Base-by-base conservation (phyloP, 768 basidiomycete genomes). In the Xerocomus spinulosus region DNA sequence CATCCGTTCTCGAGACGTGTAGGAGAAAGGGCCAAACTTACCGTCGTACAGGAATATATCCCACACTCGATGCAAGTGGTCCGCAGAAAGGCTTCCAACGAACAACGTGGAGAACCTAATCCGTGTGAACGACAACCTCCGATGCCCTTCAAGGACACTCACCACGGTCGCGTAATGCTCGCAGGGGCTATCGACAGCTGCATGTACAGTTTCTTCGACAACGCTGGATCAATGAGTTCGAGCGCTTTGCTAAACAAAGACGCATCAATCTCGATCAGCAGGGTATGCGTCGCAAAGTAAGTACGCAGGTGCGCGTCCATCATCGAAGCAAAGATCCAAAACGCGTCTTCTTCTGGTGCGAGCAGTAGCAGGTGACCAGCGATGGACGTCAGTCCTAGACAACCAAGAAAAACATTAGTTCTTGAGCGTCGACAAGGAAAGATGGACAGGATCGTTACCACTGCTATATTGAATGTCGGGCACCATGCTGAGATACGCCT, bases 251-350 rank as follows among this genome's bases (percentile, higher is more conserved):
- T 74, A 55, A 91, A 88, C 36, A 92, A 63, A 3, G 78, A 72
- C 0, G 86, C 77, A 50, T 92, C 90, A 8, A 92, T 82, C 54
- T 90, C 88, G 46, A 89, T 69, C 61, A 88, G 86, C 3, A 74
- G 71, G 2, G 74, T 68, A 42, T 68, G 75, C 3, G 74, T 58
- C 30, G 83, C 78, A 60, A 89, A 92, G 63, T 90, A 90, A 0
- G 82, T 72, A 2, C 89, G 83, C n/a, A 91, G 70, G 54, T 90
- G 82, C 1, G 79, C 77, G 55, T 92, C 87, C 89, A 92, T 92
- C 53, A 92, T 69, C 3, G 87, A 88, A 1, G 87, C 76, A 60
- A 92, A 91, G 17, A 87, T 91, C 89, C 89, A 92, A 63, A 92
- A 92, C 0, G 87, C 89, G 54, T 92, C 90, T 61, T 92, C 90